Evolutionary conservation across 108 stramenopile species (phyloP).

Genomic region (Asterionellopsis glacialis): DNA sequence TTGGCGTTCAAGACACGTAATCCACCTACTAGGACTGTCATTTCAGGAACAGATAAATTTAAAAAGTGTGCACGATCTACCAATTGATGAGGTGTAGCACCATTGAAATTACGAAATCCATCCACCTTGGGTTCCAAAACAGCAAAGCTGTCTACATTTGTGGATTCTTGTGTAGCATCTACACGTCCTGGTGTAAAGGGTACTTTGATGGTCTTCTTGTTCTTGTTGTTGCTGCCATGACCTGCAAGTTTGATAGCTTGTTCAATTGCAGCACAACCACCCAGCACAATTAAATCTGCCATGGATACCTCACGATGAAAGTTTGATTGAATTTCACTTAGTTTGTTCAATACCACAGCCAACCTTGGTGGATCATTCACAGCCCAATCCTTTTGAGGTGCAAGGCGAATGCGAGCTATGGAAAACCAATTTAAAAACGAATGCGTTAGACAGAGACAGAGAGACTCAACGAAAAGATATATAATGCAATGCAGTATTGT

Average conservation of each 20-base stretch:
- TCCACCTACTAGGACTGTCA: constrained; percentile 68
- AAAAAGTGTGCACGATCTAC: constrained; percentile 62
- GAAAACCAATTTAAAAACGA: too few species aligned
- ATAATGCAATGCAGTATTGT: too few species aligned
- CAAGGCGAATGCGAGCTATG: constrained; percentile 46
- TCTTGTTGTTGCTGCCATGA: too few species aligned
- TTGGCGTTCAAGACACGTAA: constrained; percentile 36
- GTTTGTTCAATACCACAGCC: constrained; percentile 23
- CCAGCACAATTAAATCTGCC: constrained; percentile 70
- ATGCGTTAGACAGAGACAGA: too few species aligned
- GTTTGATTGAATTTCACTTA: constrained; percentile 33
- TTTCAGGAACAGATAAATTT: constrained; percentile 53
- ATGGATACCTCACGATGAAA: constrained; percentile 56
- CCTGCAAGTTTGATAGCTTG: constrained; percentile 50
- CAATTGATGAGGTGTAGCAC: constrained; percentile 30
- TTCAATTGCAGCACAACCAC: constrained; percentile 63
- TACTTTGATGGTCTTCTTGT: constrained; percentile 31
- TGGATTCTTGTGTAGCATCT: constrained; percentile 59
- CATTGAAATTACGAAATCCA: constrained; percentile 67
- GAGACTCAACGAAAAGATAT: too few species aligned
- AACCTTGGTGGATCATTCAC: constrained; percentile 63
- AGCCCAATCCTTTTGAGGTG: constrained; percentile 58
- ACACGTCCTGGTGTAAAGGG: constrained; percentile 65
- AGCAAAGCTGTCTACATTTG: constrained; percentile 48
- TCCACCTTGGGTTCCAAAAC: constrained; percentile 45